Conservation (phyloP, 2,329 filamentous ascomycete species). For the Byssochlamys sp. region DNA sequence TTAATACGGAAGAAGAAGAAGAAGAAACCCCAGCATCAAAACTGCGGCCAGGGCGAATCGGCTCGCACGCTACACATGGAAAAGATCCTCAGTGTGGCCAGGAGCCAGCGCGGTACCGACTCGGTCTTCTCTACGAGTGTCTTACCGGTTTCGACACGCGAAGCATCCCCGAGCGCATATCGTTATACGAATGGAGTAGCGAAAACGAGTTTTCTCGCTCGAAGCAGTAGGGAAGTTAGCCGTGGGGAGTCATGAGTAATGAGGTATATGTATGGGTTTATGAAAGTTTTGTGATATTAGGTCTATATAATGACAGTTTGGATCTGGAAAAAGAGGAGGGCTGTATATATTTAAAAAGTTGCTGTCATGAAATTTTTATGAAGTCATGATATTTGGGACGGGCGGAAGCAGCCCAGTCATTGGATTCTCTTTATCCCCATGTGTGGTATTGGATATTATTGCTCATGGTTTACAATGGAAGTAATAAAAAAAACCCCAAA, state of each 20-base stretch:
- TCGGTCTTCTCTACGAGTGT: constrained; percentile 16
- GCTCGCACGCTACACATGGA: constrained; percentile 14
- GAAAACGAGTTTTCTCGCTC: background rate
- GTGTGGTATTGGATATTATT: too few species aligned
- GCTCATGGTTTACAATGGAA: background rate
- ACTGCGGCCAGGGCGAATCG: background rate
- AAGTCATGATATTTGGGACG: too few species aligned
- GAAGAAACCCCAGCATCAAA: background rate
- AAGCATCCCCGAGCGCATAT: constrained; percentile 6
- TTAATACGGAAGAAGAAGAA: background rate
- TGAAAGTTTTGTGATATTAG: background rate
- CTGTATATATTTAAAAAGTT: background rate
- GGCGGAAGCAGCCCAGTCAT: too few species aligned
- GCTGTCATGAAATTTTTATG: background rate
- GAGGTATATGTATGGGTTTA: background rate
- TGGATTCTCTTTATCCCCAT: too few species aligned
- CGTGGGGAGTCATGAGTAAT: background rate
- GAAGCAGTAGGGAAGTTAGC: constrained; percentile 3
- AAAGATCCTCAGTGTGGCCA: constrained; percentile 16
- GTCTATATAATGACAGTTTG: too few species aligned
- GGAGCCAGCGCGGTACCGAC: constrained; percentile 16
- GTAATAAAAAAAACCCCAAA: background rate
- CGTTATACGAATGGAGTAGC: background rate
- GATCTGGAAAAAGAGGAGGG: too few species aligned
- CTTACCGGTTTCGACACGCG: constrained; percentile 18